Evolutionary conservation across 352 stramenopile genomes (phyloP).

Genomic region (Pythium brassicae): DNA sequence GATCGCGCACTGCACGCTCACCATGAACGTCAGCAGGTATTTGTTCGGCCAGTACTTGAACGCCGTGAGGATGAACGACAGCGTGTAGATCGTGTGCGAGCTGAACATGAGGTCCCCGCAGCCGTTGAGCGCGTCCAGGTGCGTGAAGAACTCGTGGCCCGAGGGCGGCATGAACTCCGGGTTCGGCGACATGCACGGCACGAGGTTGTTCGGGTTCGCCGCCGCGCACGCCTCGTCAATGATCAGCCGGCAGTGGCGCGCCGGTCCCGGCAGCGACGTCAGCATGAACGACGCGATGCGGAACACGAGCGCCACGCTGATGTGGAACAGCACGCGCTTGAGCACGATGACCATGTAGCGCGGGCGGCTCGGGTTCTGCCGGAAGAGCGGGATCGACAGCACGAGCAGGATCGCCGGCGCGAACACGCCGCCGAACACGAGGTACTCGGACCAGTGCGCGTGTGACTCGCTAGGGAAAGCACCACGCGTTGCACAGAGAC

Average conservation of each 20-base stretch:
- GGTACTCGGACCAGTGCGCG: slow-evolving; percentile 59
- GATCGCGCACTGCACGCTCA: slow-evolving; percentile 75
- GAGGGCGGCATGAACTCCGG: slow-evolving; percentile 66
- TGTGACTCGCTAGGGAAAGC: slow-evolving; percentile 18
- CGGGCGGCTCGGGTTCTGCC: slow-evolving; percentile 52
- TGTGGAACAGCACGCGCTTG: slow-evolving; percentile 77
- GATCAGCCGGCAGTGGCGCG: slow-evolving; percentile 67
- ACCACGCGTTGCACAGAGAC: no score
- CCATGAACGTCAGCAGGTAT: slow-evolving; percentile 65
- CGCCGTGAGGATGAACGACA: slow-evolving; percentile 82
- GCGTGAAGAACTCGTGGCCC: slow-evolving; percentile 48
- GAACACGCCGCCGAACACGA: slow-evolving; percentile 76
- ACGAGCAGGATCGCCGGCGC: slow-evolving; percentile 66
- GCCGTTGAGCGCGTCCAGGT: slow-evolving; percentile 75
- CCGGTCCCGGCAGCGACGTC: slow-evolving; percentile 62
- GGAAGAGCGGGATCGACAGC: slow-evolving; percentile 57
- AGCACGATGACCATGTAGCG: slow-evolving; percentile 78
- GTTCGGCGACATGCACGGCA: slow-evolving; percentile 60
- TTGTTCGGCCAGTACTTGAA: slow-evolving; percentile 88
- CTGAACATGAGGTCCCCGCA: slow-evolving; percentile 92
- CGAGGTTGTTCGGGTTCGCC: slow-evolving; percentile 42
- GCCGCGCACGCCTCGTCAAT: slow-evolving; percentile 60
- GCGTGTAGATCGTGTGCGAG: slow-evolving; percentile 90
- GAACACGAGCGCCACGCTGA: slow-evolving; percentile 69
- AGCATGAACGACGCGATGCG: slow-evolving; percentile 79